phyloP scores from a whole-genome alignment of 768 basidiomycete species.

The Termitomyces sp. region DNA sequence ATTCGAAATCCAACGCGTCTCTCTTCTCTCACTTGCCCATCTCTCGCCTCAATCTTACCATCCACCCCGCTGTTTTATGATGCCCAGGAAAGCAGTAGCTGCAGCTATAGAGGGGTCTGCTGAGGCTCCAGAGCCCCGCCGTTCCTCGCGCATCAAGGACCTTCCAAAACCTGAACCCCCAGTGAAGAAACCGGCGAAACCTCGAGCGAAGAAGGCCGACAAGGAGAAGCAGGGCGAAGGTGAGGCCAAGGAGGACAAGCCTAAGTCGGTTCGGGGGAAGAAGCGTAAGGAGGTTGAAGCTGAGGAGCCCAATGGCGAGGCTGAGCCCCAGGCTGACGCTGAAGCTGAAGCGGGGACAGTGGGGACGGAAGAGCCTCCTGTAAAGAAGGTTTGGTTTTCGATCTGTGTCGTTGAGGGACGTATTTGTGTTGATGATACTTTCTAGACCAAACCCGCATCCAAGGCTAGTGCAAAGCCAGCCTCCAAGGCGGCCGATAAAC shows the following conservation, averaged over 20 bases:
- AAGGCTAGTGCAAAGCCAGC: slow-evolving; percentile 28
- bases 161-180: slow-evolving; percentile 48
- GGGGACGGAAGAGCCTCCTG: slow-evolving; percentile 39
- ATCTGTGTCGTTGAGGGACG: slow-evolving; percentile 3
- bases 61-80: slow-evolving; percentile 20
- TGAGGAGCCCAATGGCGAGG: slow-evolving; percentile 33
- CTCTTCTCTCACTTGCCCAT: slow-evolving; percentile 11
- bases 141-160: slow-evolving; percentile 72
- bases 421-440: not conserved
- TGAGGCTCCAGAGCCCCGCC: slow-evolving; percentile 49
- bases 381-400: slow-evolving; percentile 50
- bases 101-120: slow-evolving; percentile 32
- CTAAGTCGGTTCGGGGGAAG: slow-evolving; percentile 34
- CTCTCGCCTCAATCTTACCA: slow-evolving; percentile 8
- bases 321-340: slow-evolving; percentile 20
- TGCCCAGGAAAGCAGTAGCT: slow-evolving; percentile 69
- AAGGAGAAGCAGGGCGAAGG: slow-evolving; percentile 30
- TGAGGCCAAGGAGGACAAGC: slow-evolving; percentile 53
- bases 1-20: slow-evolving; percentile 19
- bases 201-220: slow-evolving; percentile 49
- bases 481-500: slow-evolving; percentile 26
- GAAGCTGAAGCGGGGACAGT: slow-evolving; percentile 6
- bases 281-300: slow-evolving; percentile 39
- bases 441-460: slow-evolving; percentile 38
- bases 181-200: slow-evolving; percentile 61